Evolutionary conservation across 371 early-diverging fungal genomes (phyloP), one percentile per base, ranked within the genome.

Genomic region (Mortierella sp.): DNA sequence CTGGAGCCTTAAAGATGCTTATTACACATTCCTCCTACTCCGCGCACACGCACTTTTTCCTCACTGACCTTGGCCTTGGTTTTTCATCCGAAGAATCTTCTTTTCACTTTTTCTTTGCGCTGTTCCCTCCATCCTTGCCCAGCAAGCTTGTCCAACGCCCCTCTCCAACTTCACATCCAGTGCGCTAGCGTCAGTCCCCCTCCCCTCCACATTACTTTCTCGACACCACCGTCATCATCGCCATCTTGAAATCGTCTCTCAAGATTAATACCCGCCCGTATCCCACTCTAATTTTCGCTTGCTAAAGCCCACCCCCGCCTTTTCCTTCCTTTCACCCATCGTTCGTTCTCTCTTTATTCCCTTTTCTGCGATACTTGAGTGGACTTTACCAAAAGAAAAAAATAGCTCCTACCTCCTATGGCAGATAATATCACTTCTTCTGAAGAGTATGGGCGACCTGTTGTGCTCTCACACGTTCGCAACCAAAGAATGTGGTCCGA

Each of bases 401-500:
- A 37, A 37, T 5, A 37, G 9, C 3, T 48, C 45, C 2, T 44
- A 26, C 44, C 26, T 48, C 9, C 7, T 19, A 51, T 23, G 16
- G 16, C 21, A 50, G 23, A 37, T 18, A 25, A 28, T 12, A 30
- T n/a, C n/a, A n/a, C 16, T 14, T 29, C 37, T 11, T 50, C 2
- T 37, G 12, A 37, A 52, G 25, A 12, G 37, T 9, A 9, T 37
- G 37, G 9, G 55, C 56, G 64, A 45, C 28, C 4, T 18, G 44
- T 45, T 47, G 51, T 23, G 44, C 23, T 48, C 21, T 37, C 53
- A 29, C 53, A 52, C 63, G 50, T 63, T 14, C 19, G 48, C 23
- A 0, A 60, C 3, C 64, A 71, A 47, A 16, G 74, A 15, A 68
- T 60, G 64, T 74, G 74, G 74, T 68, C 74, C 1, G 74, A 74